Evolutionary conservation across 352 stramenopile species (phyloP).

Genomic region (Pythium diclinum): DNA sequence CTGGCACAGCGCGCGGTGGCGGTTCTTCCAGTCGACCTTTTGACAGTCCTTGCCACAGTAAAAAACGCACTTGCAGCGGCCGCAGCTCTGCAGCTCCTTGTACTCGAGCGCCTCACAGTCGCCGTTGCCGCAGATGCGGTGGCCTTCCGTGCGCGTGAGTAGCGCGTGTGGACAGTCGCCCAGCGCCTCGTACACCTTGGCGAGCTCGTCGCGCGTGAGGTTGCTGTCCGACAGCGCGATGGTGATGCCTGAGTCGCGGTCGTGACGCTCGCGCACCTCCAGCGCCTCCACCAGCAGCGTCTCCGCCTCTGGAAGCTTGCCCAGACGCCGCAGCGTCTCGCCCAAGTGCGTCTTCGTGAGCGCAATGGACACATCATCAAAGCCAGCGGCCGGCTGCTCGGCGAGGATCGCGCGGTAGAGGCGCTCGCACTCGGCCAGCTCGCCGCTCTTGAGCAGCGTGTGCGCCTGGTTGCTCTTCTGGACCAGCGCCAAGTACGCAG

Average conservation of each 20-base stretch:
- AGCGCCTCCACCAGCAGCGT: slow-evolving; percentile 43
- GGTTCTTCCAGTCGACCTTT: slow-evolving; percentile 61
- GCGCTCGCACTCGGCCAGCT: slow-evolving; percentile 39
- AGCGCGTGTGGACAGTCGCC: slow-evolving; percentile 49
- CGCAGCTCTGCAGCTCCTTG: slow-evolving; percentile 43
- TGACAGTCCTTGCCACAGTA: slow-evolving; percentile 71
- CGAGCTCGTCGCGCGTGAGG: slow-evolving; percentile 65
- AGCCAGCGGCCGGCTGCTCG: slow-evolving; percentile 46
- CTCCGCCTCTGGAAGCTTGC: slow-evolving; percentile 47
- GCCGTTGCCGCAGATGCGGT: slow-evolving; percentile 53
- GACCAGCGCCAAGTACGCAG: slow-evolving; percentile 49
- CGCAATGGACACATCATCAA: slow-evolving; percentile 56
- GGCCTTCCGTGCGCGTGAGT: slow-evolving; percentile 35
- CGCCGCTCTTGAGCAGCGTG: slow-evolving; percentile 36
- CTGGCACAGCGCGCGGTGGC: slow-evolving; percentile 50
- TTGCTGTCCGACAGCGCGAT: slow-evolving; percentile 58
- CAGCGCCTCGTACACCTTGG: slow-evolving; percentile 63
- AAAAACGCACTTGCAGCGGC: slow-evolving; percentile 65
- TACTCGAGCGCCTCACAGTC: slow-evolving; percentile 54
- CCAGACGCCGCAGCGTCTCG: slow-evolving; percentile 43
- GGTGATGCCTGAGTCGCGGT: slow-evolving; percentile 30
- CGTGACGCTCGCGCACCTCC: slow-evolving; percentile 38
- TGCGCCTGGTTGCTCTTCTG: slow-evolving; percentile 43
- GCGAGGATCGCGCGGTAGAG: slow-evolving; percentile 45
- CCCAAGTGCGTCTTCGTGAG: slow-evolving; percentile 58